Evolutionary conservation across 2,329 filamentous ascomycete genomes (phyloP), one percentile per base, ranked within the genome.

Genomic region (Venturiaceae sp.): DNA sequence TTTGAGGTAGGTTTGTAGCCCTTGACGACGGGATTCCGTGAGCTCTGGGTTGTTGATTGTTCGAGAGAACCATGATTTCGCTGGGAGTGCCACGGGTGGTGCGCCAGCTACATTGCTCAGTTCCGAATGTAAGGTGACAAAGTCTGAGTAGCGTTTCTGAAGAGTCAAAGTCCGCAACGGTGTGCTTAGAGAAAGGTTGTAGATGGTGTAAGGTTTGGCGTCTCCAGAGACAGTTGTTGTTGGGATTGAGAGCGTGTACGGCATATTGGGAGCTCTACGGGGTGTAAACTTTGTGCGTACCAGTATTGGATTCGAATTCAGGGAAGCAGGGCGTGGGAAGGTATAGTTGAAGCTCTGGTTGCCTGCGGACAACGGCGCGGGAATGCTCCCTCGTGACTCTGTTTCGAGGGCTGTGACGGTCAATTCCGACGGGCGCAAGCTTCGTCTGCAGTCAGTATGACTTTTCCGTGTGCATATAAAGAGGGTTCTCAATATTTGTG

Each of bases 101-200:
- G 86, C 71, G 64, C 84, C 83, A 59, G 85, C 80, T 54, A 83
- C 75, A 41, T 79, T 74, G 21, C 78, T 77, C 8, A 95, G 79
- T 3, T 80, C 73, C 32, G 76, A 71, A 73, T 94, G 83, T 16
- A 95, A 83, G 52, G 77, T 70, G 58, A 77, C 75, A 68, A 94
- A 94, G 69, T 94, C 89, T 57, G 85, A 90, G 77, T 92, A 95
- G 66, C 89, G 87, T 72, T 92, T 92, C 66, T 85, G 83, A 5
- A 91, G 78, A 63, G 87, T 85, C 65, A 86, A 88, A 4, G 87
- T 87, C 53, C 87, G 84, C 14, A 92, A 80, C 0, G 89, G 88
- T 1, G 91, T 83, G 55, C 87, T 84, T 60, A 94, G 78, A 23
- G 83, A 85, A 71, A 92, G 86, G 70, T 89, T 88, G 77, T 92